These are phyloP conservation scores for Malania oleifera DNA, from an alignment of 164 flowering plant species.

Conservation along the genomic window DNA sequence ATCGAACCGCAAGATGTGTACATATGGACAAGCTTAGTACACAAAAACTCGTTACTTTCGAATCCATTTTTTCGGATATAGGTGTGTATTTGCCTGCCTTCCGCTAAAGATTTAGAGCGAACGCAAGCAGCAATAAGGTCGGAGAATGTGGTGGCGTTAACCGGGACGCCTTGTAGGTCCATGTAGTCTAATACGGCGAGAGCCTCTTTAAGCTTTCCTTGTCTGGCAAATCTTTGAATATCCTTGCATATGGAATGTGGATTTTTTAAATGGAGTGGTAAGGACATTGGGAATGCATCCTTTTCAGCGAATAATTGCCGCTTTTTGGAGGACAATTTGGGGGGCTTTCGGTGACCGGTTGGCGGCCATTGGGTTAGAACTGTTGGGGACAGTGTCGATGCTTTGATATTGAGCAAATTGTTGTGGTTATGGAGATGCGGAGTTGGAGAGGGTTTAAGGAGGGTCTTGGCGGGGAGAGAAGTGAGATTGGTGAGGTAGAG, in stretches of 20 bases:
- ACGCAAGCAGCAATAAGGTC: slow-evolving; percentile 57
- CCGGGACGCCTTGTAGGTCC: slow-evolving; percentile 63
- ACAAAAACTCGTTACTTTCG: slow-evolving; percentile 55
- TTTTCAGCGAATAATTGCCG: slow-evolving; percentile 16
- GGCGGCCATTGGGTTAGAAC: background rate
- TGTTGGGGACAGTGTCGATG: background rate
- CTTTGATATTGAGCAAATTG: background rate
- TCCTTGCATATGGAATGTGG: slow-evolving; percentile 56
- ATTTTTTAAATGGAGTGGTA: slow-evolving; percentile 62
- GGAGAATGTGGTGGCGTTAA: slow-evolving; percentile 68
- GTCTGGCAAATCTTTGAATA: slow-evolving; percentile 50
- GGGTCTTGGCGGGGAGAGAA: background rate
- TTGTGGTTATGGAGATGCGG: background rate
- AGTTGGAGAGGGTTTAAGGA: background rate
- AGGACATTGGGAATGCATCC: slow-evolving; percentile 43
- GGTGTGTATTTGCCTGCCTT: slow-evolving; percentile 47
- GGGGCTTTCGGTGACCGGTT: too few species aligned
- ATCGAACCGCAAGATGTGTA: slow-evolving; percentile 68
- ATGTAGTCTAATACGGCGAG: slow-evolving; percentile 62
- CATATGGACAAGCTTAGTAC: slow-evolving; percentile 65
- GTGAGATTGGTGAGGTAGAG: background rate
- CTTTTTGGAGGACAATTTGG: slow-evolving; percentile 5
- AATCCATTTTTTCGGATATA: slow-evolving; percentile 60
- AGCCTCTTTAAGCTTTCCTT: slow-evolving; percentile 61
- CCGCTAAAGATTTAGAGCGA: slow-evolving; percentile 34